phyloP scores from a whole-genome alignment of 2,329 filamentous ascomycete genomes.

The Shiraia bambusicola region DNA sequence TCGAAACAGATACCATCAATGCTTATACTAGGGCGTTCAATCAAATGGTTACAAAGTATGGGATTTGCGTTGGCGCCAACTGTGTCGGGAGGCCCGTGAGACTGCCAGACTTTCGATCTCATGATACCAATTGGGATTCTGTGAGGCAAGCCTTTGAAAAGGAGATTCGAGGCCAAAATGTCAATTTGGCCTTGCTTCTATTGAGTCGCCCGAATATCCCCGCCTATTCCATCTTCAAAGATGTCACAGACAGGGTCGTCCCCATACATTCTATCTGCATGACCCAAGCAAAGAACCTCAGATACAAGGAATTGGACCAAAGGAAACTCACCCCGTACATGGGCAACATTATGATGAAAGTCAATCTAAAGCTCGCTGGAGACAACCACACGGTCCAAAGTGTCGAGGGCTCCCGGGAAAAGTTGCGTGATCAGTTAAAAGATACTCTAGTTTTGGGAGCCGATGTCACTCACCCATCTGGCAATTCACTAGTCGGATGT shows the following conservation, averaged over 20 bases:
- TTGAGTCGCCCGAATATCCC: neutral
- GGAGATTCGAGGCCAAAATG: neutral
- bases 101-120: no score
- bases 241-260: constrained; percentile 4
- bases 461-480: constrained; percentile 48
- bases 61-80: no score
- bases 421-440: neutral
- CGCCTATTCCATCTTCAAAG: neutral
- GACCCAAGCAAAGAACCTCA: neutral
- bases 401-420: neutral
- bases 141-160: no score
- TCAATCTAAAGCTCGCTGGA: constrained; percentile 29
- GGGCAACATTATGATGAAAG: constrained; percentile 29
- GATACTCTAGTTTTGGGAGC: constrained; percentile 11
- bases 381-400: constrained; percentile 19
- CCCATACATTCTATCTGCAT: constrained; percentile 11
- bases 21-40: neutral
- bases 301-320: no score
- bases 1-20: neutral
- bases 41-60: no score
- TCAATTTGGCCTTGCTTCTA: neutral
- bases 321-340: constrained; percentile 6
- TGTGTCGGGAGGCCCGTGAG: no score
- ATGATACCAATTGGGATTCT: no score
- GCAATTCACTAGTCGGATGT: constrained; percentile 14